Base-by-base conservation (phyloP, 768 basidiomycete genomes). In the Tulasnella sp. region DNA sequence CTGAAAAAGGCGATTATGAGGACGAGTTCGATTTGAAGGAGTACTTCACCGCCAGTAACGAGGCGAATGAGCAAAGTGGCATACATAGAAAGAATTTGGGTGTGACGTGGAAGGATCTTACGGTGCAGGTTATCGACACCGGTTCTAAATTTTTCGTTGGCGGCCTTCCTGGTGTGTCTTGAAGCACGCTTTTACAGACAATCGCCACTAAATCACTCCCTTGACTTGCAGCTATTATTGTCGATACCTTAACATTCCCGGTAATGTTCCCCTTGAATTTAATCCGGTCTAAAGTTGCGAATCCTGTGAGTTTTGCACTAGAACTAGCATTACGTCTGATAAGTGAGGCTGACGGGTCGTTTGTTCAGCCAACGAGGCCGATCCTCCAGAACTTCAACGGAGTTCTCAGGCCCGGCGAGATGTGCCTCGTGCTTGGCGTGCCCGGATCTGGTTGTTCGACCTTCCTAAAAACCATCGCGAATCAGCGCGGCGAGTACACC, bases 1-100 rank as follows among this genome's bases (percentile, higher is more conserved):
- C 73, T 29, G 76, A 75, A 58, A 73, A 76, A 59, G 81, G 77
- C 27, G 69, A 69, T 3, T 69, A 71, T 5, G 64, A 66, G 4
- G 64, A 67, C 10, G 68, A 74, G 0, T 87, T 86, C 63, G 79
- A 86, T 67, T 78, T 88, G 19, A 78, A 77, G 15, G 84, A 85
- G 61, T 87, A 85, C 64, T 74, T 88, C 29, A 72, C 79, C 2
- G 79, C 80, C 7, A 82, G 80, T 11, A 85, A 84, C 66, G 83
- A 85, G 64, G 80, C 81, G 1, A 76, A 80, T 52, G 78, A 85
- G 56, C 67, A 70, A n/a, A 83, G 83, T 1, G 85, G 85, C 13
- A 82, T 86, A 48, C 78, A 78, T 61, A 81, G 83, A 65, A 88
- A 88, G 76, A 82, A 84, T 61, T 84, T 88, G 7, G 85, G 85